phyloP scores from a whole-genome alignment of 306 rosid species.

The Morella rubra region DNA sequence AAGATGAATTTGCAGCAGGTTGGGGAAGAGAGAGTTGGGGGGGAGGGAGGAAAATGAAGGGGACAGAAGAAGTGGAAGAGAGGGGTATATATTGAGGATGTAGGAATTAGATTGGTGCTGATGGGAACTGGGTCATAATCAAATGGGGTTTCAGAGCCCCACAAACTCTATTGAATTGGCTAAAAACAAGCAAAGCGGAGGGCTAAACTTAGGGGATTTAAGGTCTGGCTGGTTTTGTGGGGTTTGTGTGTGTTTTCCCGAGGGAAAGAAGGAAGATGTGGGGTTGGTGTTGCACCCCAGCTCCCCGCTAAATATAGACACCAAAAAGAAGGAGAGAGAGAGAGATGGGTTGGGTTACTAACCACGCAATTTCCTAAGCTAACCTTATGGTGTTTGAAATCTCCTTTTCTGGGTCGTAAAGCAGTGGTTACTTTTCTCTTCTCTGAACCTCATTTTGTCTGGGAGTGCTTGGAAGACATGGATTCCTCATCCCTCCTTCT shows the following conservation, averaged over 20 bases:
- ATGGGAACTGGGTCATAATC: conserved; percentile 50
- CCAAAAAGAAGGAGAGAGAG: conserved; percentile 16
- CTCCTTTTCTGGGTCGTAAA: conserved; percentile 97
- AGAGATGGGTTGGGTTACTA: conserved; percentile 35
- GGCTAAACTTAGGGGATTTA: conserved; percentile 32
- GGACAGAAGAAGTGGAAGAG: conserved; percentile 1
- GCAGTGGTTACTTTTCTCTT: conserved; percentile 74
- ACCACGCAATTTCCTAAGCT: conserved; percentile 95
- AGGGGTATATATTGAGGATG: conserved; percentile 27
- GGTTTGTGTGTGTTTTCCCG: conserved; percentile 38
- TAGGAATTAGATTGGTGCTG: background rate
- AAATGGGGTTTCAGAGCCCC: conserved; percentile 43
- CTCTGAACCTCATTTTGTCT: conserved; percentile 91
- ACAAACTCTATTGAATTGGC: conserved; percentile 55
- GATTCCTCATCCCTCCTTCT: conserved; percentile 67
- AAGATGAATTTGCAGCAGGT: conserved; percentile 20
- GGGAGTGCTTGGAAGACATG: conserved; percentile 87
- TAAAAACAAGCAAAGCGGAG: conserved; percentile 48
- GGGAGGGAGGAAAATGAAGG: conserved; percentile 29
- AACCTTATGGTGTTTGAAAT: conserved; percentile 76
- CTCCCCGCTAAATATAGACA: conserved; percentile 62
- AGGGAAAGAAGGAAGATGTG: conserved; percentile 63
- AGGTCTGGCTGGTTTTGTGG: conserved; percentile 42
- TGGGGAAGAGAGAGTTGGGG: background rate
- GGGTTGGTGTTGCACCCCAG: conserved; percentile 67